phyloP scores from a whole-genome alignment of 768 basidiomycete genomes.

The Xerocomellus amylosporus region DNA sequence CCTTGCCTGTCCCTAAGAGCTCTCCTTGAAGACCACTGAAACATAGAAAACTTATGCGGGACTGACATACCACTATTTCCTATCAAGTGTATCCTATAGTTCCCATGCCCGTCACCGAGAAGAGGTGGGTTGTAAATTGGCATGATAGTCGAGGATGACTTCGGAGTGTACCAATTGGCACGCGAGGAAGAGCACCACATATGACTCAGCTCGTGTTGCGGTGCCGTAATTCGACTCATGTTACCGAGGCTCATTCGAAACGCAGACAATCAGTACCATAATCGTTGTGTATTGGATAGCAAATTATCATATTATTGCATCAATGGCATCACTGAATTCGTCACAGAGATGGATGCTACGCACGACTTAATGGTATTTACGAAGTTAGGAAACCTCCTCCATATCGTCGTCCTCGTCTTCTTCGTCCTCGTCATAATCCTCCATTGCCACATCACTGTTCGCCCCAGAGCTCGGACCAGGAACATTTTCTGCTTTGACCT shows the following conservation, averaged over 20 bases:
- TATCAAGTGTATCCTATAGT: constrained; percentile 45
- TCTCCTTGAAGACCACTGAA: background rate
- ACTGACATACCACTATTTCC: constrained; percentile 51
- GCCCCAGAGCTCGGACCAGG: constrained; percentile 36
- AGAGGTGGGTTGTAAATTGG: constrained; percentile 16
- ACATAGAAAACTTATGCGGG: background rate
- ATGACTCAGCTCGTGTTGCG: too few species aligned
- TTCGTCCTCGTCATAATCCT: constrained; percentile 47
- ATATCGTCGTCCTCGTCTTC: constrained; percentile 64
- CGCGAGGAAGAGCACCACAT: background rate
- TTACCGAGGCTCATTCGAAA: too few species aligned
- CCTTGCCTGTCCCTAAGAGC: constrained; percentile 40
- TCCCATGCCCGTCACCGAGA: constrained; percentile 46
- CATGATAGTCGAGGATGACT: constrained; percentile 10
- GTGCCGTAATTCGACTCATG: too few species aligned
- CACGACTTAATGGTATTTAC: background rate
- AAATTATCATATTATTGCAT: too few species aligned
- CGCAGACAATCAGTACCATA: too few species aligned
- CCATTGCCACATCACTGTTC: constrained; percentile 28
- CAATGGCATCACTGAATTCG: background rate
- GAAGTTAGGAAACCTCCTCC: constrained; percentile 62
- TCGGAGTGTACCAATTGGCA: background rate
- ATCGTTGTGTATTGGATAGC: too few species aligned
- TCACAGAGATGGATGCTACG: background rate
- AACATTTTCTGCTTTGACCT: constrained; percentile 49